These are phyloP conservation scores for Brassica rapa DNA, from an alignment of 345 rosid species.

Conservation along the genomic window DNA sequence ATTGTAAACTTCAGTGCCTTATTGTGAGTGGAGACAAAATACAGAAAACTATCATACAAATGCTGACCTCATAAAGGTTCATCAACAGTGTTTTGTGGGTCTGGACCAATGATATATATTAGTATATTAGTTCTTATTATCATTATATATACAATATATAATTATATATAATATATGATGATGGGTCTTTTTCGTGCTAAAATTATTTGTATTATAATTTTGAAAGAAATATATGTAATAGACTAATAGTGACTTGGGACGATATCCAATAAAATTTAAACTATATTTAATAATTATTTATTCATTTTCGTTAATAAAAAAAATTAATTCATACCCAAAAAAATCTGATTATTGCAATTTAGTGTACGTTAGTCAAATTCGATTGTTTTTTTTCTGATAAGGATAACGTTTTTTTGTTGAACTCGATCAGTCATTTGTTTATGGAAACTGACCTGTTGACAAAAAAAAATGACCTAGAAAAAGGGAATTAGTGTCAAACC, in stretches of 20 bases:
- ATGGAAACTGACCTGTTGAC: background rate
- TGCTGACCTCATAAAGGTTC: conserved; percentile 25
- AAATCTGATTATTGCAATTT: background rate
- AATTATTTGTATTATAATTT: background rate
- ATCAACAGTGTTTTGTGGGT: conserved; percentile 36
- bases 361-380: background rate
- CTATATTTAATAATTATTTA: background rate
- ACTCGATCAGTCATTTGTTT: background rate
- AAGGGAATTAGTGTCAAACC: background rate
- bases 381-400: background rate
- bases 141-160: background rate
- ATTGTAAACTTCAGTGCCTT: conserved; percentile 19
- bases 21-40: conserved; percentile 22
- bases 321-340: background rate
- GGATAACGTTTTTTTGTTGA: background rate
- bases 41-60: conserved; percentile 5
- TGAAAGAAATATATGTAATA: background rate
- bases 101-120: conserved; percentile 21
- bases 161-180: background rate
- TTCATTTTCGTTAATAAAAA: background rate
- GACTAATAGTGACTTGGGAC: background rate
- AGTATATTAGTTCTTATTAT: conserved; percentile 16
- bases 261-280: background rate
- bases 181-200: background rate
- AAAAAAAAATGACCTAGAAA: background rate